Conservation (phyloP, 441 rosid species). For the Bocquillonia castaneifolia region DNA sequence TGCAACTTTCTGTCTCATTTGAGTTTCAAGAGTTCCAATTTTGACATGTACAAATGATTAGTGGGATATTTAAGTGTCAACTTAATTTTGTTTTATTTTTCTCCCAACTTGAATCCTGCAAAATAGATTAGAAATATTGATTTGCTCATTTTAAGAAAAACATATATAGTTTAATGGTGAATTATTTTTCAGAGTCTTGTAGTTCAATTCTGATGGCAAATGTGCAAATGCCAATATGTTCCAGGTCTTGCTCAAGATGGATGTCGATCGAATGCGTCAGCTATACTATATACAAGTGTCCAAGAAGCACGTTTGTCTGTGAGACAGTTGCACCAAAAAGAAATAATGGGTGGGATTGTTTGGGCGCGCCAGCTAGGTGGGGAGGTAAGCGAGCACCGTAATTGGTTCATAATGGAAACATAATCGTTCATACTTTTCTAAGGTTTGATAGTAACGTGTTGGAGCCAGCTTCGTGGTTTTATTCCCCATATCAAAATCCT, state of each 20-base stretch:
- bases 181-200: background rate
- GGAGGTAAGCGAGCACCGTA: conserved; percentile 62
- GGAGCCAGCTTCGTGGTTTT: background rate
- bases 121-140: background rate
- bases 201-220: background rate
- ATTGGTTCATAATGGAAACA: background rate
- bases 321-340: conserved; percentile 59
- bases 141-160: background rate
- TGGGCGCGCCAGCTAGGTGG: conserved; percentile 99
- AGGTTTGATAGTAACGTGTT: background rate
- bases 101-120: too few species aligned
- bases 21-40: background rate
- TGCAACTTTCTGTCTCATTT: background rate
- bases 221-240: conserved; percentile 8
- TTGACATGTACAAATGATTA: background rate
- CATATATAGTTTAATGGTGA: background rate
- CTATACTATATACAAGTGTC: conserved; percentile 76
- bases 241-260: conserved; percentile 94
- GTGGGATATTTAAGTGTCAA: background rate
- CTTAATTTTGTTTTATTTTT: background rate
- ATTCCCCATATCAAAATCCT: background rate
- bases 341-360: conserved; percentile 52
- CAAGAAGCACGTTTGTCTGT: conserved; percentile 70
- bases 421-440: background rate
- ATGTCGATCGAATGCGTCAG: conserved; percentile 80